Evolutionary conservation across 2,329 filamentous ascomycete genomes (phyloP), one percentile per base, ranked within the genome.

Genomic region (Sarocladium strictum): DNA sequence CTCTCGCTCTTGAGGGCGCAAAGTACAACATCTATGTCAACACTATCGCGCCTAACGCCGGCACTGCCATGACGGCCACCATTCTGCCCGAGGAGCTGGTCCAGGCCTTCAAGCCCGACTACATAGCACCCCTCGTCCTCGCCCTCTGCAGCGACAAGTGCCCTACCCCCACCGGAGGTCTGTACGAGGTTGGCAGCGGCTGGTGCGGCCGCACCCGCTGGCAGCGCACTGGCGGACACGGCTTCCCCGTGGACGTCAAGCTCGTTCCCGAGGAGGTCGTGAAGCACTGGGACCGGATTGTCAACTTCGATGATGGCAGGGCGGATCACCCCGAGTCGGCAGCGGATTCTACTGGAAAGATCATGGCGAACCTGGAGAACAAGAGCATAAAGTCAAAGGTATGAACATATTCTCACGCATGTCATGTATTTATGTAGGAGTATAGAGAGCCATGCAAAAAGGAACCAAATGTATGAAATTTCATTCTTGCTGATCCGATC

Each of bases 21-120:
- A 97, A 97, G 79, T 91, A 99, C 80, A 96, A 97, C 79, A 97
- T 99, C 72, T 91, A 85, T 65, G 90, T 96, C 71, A 99, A 99
- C 81, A 96, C 92, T 56, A 97, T 99, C 65, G 94, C 94, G 23
- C 94, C 94, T 62, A 99, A 97, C 66, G 94, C 94, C 37, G 94
- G 94, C 63, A 99, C 94, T 43, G 85, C 87, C 68, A 94, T 99
- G 89, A 99, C 94, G 55, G 83, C 86, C 62, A 93, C 89, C 52
- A 89, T 99, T 69, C 83, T 99, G 79, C 94, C 94, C 27, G 91
- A 96, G 74, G 94, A 99, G 77, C 85, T 97, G 76, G 92, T 99
- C 17, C 92, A 97, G 77, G 93, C 94, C 45, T 96, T 99, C 81
- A 99, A 97, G 85, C 94, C 94, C 57, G 93, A 97, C 68, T 97